Conservation (phyloP, 805 yeast genomes). For the Wickerhamomyces rabaulensis region DNA sequence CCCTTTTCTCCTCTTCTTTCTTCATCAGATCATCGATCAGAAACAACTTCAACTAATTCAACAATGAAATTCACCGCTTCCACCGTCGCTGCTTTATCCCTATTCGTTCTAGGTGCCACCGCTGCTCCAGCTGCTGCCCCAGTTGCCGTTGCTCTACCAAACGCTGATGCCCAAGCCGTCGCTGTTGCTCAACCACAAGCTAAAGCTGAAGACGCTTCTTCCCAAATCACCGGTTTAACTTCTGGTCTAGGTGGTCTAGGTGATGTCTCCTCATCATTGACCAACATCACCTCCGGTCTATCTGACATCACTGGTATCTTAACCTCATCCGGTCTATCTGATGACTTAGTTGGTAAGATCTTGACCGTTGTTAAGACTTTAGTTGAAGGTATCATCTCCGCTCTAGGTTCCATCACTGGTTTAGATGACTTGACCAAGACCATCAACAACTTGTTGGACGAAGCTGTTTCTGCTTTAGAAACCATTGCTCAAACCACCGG, state of each 20-base stretch:
- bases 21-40: neutral
- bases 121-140: conserved; percentile 15
- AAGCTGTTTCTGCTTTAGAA: conserved; percentile 9
- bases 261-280: neutral
- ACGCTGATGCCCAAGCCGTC: conserved; percentile 5
- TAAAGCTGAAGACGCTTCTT: conserved; percentile 2
- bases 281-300: conserved; percentile 3
- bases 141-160: conserved; percentile 9
- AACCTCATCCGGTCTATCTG: conserved; percentile 5
- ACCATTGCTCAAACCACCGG: conserved; percentile 6
- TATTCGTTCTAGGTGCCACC: conserved; percentile 25
- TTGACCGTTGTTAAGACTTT: conserved; percentile 4
- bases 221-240: neutral
- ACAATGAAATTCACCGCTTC: conserved; percentile 28
- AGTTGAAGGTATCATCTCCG: conserved; percentile 7
- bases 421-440: conserved; percentile 6
- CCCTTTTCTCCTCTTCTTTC: no score
- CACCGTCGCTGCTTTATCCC: conserved; percentile 26
- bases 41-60: neutral
- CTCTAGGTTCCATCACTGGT: conserved; percentile 9
- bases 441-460: conserved; percentile 4
- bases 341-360: conserved; percentile 3
- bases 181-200: conserved; percentile 8
- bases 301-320: conserved; percentile 3
- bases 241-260: conserved; percentile 3